phyloP scores from a whole-genome alignment of 805 yeast species.

The Scheffersomyces ergatensis region DNA sequence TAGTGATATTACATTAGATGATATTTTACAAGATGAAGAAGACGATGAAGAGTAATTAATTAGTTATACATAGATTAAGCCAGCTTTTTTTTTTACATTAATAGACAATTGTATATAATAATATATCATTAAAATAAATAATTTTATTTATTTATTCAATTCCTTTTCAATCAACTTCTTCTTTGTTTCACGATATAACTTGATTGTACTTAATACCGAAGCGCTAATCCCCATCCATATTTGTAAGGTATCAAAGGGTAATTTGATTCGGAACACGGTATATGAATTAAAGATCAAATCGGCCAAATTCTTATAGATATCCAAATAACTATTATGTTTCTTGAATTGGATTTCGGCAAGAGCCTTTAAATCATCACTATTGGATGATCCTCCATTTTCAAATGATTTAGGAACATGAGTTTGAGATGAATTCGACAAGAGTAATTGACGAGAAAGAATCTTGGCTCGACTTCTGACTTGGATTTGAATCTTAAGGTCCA shows the following conservation, averaged over 20 bases:
- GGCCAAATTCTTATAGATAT: constrained; percentile 35
- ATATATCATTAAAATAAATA: not conserved
- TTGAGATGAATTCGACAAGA: constrained; percentile 17
- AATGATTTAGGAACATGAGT: constrained; percentile 5
- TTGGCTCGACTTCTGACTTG: constrained; percentile 60
- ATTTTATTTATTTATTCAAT: constrained; percentile 3
- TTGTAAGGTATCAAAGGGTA: constrained; percentile 39
- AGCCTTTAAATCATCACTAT: constrained; percentile 19
- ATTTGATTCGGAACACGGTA: constrained; percentile 34
- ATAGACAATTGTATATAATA: not conserved
- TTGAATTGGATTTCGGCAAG: constrained; percentile 34
- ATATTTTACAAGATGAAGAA: constrained; percentile 14
- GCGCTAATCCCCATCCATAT: constrained; percentile 48
- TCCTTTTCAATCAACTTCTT: constrained; percentile 19
- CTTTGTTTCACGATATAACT: constrained; percentile 37
- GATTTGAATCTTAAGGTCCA: constrained; percentile 53
- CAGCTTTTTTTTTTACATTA: no score
- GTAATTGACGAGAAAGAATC: constrained; percentile 37
- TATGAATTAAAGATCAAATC: constrained; percentile 41
- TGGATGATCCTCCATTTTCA: constrained; percentile 9
- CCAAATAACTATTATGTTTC: constrained; percentile 36
- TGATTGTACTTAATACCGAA: constrained; percentile 32
- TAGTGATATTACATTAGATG: constrained; percentile 33
- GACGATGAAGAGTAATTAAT: not conserved
- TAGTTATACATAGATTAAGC: not conserved